Conservation (phyloP, 331 rosid genomes). For the Quercus phellos region DNA sequence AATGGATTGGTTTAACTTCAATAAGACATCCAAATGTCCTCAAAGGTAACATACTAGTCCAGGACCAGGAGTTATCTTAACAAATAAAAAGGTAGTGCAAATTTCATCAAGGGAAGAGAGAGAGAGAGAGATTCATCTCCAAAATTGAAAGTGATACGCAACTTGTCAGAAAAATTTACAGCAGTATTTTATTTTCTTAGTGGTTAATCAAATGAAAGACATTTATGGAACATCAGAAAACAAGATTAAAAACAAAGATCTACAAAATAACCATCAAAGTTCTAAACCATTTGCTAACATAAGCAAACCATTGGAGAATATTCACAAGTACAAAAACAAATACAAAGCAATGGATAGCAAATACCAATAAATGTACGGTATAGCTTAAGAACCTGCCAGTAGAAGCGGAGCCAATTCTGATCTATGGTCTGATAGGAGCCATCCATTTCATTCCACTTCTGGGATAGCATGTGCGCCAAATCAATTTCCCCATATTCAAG, state of each 20-base stretch:
- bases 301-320: not conserved
- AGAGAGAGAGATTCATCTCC: not conserved
- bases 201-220: not conserved
- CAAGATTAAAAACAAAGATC: not conserved
- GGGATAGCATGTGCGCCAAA: conserved; percentile 96
- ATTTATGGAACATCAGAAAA: not conserved
- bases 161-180: not conserved
- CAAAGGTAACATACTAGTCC: not conserved
- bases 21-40: not conserved
- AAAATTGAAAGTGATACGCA: not conserved
- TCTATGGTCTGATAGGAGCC: conserved; percentile 50
- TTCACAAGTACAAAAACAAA: not conserved
- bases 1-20: not conserved
- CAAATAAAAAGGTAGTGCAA: not conserved
- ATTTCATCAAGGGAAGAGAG: not conserved
- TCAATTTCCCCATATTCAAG: conserved; percentile 97
- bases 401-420: conserved; percentile 93
- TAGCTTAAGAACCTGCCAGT: conserved; percentile 72
- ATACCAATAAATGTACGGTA: conserved; percentile 11
- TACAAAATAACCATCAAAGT: not conserved
- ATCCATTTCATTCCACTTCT: conserved; percentile 86
- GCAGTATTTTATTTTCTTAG: not conserved
- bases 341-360: not conserved
- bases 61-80: not conserved
- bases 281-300: not conserved